These are phyloP conservation scores for Papiliotrema terrestris DNA, from an alignment of 1,284 basidiomycete genomes.

Conservation along the genomic window DNA sequence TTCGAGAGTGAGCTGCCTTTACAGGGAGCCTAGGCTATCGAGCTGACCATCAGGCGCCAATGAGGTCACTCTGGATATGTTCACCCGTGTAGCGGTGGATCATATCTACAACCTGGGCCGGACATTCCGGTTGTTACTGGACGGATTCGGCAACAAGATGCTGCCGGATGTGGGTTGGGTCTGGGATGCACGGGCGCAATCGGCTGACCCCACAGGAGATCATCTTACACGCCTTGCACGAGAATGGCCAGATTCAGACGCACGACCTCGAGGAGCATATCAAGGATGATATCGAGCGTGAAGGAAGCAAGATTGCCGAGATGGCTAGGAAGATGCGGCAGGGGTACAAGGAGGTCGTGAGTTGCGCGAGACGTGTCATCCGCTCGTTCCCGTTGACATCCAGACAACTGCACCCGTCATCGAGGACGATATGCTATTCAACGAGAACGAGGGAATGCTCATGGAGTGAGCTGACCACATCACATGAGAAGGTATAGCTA, in stretches of 20 bases:
- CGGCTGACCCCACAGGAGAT: slow-evolving; percentile 65
- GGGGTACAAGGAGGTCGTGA: slow-evolving; percentile 74
- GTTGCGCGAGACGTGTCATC: slow-evolving; percentile 17
- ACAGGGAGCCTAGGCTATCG: not conserved
- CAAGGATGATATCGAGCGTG: slow-evolving; percentile 80
- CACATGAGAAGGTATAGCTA: not conserved
- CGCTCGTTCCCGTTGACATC: not conserved
- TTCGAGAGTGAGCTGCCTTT: slow-evolving; percentile 68
- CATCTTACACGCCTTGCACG: slow-evolving; percentile 80
- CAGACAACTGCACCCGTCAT: slow-evolving; percentile 42
- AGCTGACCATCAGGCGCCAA: slow-evolving; percentile 45
- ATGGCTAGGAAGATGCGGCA: slow-evolving; percentile 78
- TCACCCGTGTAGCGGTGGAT: slow-evolving; percentile 74
- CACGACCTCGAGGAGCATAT: slow-evolving; percentile 81
- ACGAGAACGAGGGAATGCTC: slow-evolving; percentile 68
- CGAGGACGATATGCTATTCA: slow-evolving; percentile 72
- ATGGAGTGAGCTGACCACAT: slow-evolving; percentile 57
- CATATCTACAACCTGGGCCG: slow-evolving; percentile 82
- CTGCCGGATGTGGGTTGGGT: slow-evolving; percentile 68
- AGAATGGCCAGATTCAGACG: slow-evolving; percentile 73
- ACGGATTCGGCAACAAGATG: slow-evolving; percentile 76
- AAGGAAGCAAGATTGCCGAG: slow-evolving; percentile 70
- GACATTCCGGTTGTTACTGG: slow-evolving; percentile 74
- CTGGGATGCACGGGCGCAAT: not conserved
- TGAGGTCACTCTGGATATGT: slow-evolving; percentile 68